Base-by-base conservation (phyloP, 345 rosid genomes). In the Abelmoschus esculentus region DNA sequence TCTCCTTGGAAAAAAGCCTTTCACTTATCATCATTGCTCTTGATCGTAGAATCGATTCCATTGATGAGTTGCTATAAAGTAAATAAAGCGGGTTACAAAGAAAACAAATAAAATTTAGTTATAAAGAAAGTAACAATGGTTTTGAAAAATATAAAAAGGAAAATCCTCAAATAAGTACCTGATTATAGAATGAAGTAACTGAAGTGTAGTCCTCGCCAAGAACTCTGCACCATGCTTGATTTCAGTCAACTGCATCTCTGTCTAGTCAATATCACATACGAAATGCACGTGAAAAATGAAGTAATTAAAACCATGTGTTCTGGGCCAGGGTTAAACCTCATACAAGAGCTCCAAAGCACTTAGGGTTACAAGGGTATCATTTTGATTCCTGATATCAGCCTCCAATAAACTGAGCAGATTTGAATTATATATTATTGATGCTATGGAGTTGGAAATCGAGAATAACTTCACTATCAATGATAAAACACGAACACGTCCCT, bases 391-490 rank as follows among this genome's bases (percentile, higher is more conserved):
- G 74, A 91, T 68, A 77, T 89, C 96, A 38, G 80, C 90, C 86
- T 88, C 96, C 80, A 93, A 75, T 68, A 91, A 81, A 78, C 77
- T 76, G 69, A 93, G 92, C 66, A 93, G 76, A 76, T 88, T 86
- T 59, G 87, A 84, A 57, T 79, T 81, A 79, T 79, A 72, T 65
- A 93, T 69, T 34, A 66, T 81, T 69, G 88, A 88, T 73, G 98
- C 97, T 72, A 91, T 83, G 70, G 78, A 46, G 59, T 76, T 74
- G 75, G 98, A 93, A 74, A 87, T 69, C 70, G 96, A 86, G 76
- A 93, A 93, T 68, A 93, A 81, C 85, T 88, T 89, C 90, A 93
- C 97, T 70, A 93, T 78, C 85, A 93, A 78, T 61, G 97, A 82
- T 56, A 89, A 76, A 62, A 91, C 81, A 53, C 93, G 92, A 6